These are phyloP conservation scores for Amphicarpaea edgeworthii DNA, from an alignment of 306 rosid species.

Conservation along the genomic window DNA sequence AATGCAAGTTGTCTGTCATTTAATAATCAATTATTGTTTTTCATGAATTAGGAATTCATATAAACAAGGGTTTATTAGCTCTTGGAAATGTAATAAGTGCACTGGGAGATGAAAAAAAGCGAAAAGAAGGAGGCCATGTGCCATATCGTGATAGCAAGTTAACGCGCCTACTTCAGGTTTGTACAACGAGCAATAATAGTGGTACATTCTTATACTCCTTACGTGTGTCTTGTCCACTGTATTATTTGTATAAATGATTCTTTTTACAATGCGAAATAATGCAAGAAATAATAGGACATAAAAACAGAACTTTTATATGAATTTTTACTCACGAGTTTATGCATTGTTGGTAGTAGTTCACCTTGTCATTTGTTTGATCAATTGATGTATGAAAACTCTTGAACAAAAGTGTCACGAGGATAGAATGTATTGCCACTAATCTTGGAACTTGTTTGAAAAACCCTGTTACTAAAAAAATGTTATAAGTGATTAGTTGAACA, in stretches of 20 bases:
- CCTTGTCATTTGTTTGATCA: not conserved
- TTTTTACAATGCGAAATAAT: not conserved
- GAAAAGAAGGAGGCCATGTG: conserved; percentile 97
- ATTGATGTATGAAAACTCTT: not conserved
- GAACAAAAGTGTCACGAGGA: not conserved
- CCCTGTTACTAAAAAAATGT: not conserved
- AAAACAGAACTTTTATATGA: not conserved
- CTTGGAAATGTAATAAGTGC: conserved; percentile 98
- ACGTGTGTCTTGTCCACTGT: not conserved
- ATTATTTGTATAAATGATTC: not conserved
- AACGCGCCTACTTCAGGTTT: conserved; percentile 91
- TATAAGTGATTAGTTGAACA: conserved; percentile 12
- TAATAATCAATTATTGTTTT: conserved; percentile 14
- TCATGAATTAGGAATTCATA: conserved; percentile 81
- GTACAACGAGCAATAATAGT: conserved; percentile 22
- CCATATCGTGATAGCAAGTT: conserved; percentile 99
- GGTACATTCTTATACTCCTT: not conserved
- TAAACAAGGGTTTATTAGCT: conserved; percentile 91
- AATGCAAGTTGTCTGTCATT: conserved; percentile 24
- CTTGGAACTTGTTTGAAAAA: conserved; percentile 1
- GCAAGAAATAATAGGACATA: conserved; percentile 19
- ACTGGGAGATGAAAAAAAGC: conserved; percentile 93
- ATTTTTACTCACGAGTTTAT: conserved; percentile 7
- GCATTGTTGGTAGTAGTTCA: not conserved
- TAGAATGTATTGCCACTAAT: conserved; percentile 3